Evolutionary conservation across 441 rosid genomes (phyloP).

Genomic region (Jatropha podagrica): DNA sequence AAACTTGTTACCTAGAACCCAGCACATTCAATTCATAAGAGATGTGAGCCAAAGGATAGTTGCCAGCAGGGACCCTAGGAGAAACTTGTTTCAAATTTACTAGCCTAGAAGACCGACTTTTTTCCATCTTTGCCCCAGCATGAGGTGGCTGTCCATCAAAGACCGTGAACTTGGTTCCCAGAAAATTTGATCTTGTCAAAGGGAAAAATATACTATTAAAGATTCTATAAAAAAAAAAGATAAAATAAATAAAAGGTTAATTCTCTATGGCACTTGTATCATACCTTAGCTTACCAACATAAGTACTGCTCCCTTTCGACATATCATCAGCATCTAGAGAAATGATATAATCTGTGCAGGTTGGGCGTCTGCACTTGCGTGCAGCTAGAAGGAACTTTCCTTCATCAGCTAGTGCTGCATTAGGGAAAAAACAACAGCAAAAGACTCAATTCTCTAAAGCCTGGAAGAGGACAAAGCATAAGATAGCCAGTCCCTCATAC

Average conservation of each 20-base stretch:
- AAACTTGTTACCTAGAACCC: slow-evolving; percentile 74
- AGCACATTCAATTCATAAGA: slow-evolving; percentile 91
- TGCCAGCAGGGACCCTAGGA: slow-evolving; percentile 77
- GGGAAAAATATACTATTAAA: slow-evolving; percentile 11
- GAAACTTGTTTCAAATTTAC: slow-evolving; percentile 78
- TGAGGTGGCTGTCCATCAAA: slow-evolving; percentile 86
- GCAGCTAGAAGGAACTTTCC: slow-evolving; percentile 98
- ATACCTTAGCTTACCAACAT: slow-evolving; percentile 89
- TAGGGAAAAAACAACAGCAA: neutral
- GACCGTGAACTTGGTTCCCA: slow-evolving; percentile 83
- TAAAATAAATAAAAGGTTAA: neutral
- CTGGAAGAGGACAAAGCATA: neutral
- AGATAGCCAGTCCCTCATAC: neutral
- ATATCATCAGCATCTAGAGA: slow-evolving; percentile 68
- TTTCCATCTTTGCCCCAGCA: slow-evolving; percentile 61
- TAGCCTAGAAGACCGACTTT: slow-evolving; percentile 71
- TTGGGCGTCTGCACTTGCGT: slow-evolving; percentile 80
- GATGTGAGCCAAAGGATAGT: slow-evolving; percentile 74
- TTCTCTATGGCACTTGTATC: neutral
- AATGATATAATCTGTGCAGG: slow-evolving; percentile 91
- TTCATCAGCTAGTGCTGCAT: slow-evolving; percentile 71
- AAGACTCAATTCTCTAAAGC: neutral
- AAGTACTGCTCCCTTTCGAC: slow-evolving; percentile 77
- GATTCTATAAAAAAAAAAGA: slow-evolving; percentile 12
- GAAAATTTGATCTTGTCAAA: slow-evolving; percentile 66